These are phyloP conservation scores for Pyricularia sp. DNA, from an alignment of 2,329 filamentous ascomycete genomes.

Conservation along the genomic window DNA sequence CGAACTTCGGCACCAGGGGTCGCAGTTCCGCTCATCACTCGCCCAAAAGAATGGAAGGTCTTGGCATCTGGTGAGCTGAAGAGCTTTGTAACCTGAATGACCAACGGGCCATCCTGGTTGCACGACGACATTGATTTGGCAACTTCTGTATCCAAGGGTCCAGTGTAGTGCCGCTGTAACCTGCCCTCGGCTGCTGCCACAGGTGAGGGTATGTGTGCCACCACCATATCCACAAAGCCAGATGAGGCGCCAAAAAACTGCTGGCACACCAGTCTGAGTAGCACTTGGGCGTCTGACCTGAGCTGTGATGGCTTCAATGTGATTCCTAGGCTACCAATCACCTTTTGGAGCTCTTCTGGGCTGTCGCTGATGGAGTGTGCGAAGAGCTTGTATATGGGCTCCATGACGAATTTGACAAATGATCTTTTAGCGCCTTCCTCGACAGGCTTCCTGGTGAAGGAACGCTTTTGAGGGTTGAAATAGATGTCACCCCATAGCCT, in stretches of 20 bases:
- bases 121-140: conserved; percentile 73
- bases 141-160: conserved; percentile 73
- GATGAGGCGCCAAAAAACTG: conserved; percentile 89
- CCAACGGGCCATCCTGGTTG: conserved; percentile 79
- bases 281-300: conserved; percentile 77
- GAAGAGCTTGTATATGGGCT: conserved; percentile 96
- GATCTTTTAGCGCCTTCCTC: conserved; percentile 75
- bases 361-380: conserved; percentile 90
- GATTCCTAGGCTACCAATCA: conserved; percentile 73
- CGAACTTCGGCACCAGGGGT: conserved; percentile 74
- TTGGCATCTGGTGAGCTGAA: conserved; percentile 89
- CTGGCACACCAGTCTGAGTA: conserved; percentile 82
- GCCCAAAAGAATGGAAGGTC: conserved; percentile 79
- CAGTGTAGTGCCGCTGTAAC: conserved; percentile 84
- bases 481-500: conserved; percentile 95
- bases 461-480: conserved; percentile 83
- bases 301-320: conserved; percentile 85
- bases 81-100: conserved; percentile 89
- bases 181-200: conserved; percentile 66
- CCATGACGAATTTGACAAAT: conserved; percentile 90
- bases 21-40: conserved; percentile 87
- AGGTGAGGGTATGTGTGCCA: conserved; percentile 82
- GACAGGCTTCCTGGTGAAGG: conserved; percentile 79
- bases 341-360: conserved; percentile 72
- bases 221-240: conserved; percentile 93